These are phyloP conservation scores for Peniophora sp. DNA, from an alignment of 1,284 basidiomycete genomes.

Conservation along the genomic window DNA sequence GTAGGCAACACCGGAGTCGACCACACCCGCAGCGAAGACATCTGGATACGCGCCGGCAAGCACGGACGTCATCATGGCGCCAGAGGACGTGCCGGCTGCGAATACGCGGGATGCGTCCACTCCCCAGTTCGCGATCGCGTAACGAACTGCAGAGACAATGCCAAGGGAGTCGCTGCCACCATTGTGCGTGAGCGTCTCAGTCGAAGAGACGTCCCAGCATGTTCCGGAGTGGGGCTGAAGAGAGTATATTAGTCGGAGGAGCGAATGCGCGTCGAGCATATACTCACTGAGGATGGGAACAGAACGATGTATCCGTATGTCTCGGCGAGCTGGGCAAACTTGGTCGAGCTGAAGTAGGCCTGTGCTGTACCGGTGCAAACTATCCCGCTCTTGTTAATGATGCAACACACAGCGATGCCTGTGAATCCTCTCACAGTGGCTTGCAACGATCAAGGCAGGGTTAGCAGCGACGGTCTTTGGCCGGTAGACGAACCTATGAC, in stretches of 20 bases:
- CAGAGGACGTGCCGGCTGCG: constrained; percentile 43
- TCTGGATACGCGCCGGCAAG: constrained; percentile 48
- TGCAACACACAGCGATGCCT: too few relatives aligned
- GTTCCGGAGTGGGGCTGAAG: constrained; percentile 35
- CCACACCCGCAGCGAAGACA: constrained; percentile 39
- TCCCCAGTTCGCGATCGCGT: constrained; percentile 39
- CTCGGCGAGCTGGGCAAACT: background rate
- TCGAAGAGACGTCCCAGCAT: constrained; percentile 50
- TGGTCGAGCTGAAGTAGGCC: background rate
- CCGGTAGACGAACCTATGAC: background rate
- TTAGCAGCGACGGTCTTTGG: background rate
- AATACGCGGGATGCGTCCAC: constrained; percentile 39
- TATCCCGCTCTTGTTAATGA: too few relatives aligned
- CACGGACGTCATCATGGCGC: constrained; percentile 58
- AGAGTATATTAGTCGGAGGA: constrained; percentile 26
- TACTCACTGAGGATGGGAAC: background rate
- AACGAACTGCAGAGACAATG: constrained; percentile 40
- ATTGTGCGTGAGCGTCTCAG: constrained; percentile 44
- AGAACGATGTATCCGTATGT: constrained; percentile 1
- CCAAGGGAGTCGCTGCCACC: constrained; percentile 45
- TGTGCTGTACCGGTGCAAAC: too few relatives aligned
- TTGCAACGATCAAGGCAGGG: background rate
- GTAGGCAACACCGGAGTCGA: constrained; percentile 45
- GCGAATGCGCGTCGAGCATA: background rate
- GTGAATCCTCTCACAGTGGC: background rate